phyloP scores from a whole-genome alignment of 345 rosid genomes.

The Linum tenue region DNA sequence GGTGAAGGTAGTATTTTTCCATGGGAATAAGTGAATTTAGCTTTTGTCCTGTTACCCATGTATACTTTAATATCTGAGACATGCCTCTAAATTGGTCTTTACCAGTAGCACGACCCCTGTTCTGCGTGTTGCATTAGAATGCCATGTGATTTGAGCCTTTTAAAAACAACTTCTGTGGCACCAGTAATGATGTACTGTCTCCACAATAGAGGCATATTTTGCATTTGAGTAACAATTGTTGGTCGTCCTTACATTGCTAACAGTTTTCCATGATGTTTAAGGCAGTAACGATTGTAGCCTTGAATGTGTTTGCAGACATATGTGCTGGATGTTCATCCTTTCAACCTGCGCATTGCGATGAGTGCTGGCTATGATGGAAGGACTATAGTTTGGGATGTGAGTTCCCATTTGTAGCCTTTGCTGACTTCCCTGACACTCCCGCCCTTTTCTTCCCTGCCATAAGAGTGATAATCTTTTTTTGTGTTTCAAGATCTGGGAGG shows the following conservation, averaged over 20 bases:
- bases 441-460: constrained; percentile 12
- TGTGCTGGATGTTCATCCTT: constrained; percentile 97
- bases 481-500: constrained; percentile 89
- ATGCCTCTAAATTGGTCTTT: too few relatives aligned
- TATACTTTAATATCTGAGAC: too few relatives aligned
- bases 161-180: too few relatives aligned
- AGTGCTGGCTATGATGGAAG: constrained; percentile 99
- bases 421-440: constrained; percentile 13
- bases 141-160: too few relatives aligned
- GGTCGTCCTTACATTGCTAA: constrained; percentile 5
- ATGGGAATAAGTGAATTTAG: neutral
- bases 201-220: too few relatives aligned
- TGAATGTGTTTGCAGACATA: constrained; percentile 59
- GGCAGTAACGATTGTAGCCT: constrained; percentile 8
- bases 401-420: constrained; percentile 28
- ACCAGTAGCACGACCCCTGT: too few relatives aligned
- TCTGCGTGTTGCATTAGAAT: too few relatives aligned
- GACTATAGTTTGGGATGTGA: constrained; percentile 98
- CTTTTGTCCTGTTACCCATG: neutral
- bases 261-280: neutral
- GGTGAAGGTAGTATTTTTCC: neutral
- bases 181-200: too few relatives aligned
- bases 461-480: constrained; percentile 8
- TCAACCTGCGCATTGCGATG: constrained; percentile 97
- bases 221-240: neutral